Conservation (phyloP, 2,329 filamentous ascomycete genomes). For the Cercospora canescens region DNA sequence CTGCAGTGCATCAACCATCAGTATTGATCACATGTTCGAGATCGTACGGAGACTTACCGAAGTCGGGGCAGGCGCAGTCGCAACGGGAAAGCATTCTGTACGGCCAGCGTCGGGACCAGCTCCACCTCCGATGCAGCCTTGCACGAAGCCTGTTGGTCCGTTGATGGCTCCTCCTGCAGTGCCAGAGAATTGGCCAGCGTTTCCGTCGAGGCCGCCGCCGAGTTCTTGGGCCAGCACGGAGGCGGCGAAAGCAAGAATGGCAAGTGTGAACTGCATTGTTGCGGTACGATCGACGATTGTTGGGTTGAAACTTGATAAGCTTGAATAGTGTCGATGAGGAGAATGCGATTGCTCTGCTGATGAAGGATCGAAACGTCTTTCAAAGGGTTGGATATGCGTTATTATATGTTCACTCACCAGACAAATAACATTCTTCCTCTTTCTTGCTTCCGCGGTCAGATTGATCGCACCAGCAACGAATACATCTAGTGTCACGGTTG, state of each 20-base stretch:
- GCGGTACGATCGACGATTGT: neutral
- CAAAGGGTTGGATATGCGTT: neutral
- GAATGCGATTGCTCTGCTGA: neutral
- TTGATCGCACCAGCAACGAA: neutral
- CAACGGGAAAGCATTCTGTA: constrained; percentile 18
- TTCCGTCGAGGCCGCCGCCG: constrained; percentile 17
- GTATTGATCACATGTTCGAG: neutral
- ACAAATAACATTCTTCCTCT: neutral
- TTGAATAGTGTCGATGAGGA: neutral
- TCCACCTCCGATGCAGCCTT: constrained; percentile 20
- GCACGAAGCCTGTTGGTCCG: constrained; percentile 18
- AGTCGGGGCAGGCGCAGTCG: constrained; percentile 16
- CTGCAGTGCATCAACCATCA: neutral
- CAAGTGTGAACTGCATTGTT: constrained; percentile 5
- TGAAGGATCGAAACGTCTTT: neutral
- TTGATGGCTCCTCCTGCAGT: constrained; percentile 21
- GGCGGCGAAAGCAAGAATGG: constrained; percentile 1
- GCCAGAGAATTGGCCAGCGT: constrained; percentile 8
- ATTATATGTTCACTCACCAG: neutral
- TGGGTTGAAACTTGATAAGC: neutral
- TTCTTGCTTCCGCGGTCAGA: neutral
- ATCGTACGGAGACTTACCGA: constrained; percentile 1
- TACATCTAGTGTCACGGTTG: neutral
- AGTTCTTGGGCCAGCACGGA: constrained; percentile 14
- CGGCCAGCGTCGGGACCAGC: neutral